Evolutionary conservation across 108 stramenopile species (phyloP).

Genomic region (Poteriospumella lacustris): DNA sequence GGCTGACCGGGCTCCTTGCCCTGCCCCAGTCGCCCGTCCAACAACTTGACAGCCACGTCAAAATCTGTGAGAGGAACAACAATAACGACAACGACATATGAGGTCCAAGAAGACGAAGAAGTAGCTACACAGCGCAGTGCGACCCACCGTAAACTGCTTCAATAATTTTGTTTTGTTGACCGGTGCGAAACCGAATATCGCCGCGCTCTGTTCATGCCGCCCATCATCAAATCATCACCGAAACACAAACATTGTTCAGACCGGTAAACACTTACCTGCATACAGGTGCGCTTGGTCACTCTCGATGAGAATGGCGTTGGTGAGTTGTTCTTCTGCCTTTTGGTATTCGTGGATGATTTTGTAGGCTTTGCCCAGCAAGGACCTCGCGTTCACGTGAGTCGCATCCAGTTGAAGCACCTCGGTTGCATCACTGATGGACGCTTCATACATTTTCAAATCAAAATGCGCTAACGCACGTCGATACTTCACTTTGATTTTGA

Average conservation of each 20-base stretch:
- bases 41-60: background rate
- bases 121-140: too few relatives aligned
- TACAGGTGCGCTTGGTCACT: background rate
- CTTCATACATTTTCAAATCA: slow-evolving; percentile 17
- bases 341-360: background rate
- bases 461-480: background rate
- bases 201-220: slow-evolving; percentile 8
- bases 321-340: slow-evolving; percentile 15
- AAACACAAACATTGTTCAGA: too few relatives aligned
- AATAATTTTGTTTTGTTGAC: background rate
- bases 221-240: too few relatives aligned
- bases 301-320: background rate
- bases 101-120: too few relatives aligned
- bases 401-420: slow-evolving; percentile 1
- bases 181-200: slow-evolving; percentile 18
- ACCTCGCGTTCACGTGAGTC: background rate
- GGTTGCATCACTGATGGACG: background rate
- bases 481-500: background rate
- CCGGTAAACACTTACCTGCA: background rate
- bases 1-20: too few relatives aligned
- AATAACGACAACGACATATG: too few relatives aligned
- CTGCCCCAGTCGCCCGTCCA: background rate
- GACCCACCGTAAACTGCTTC: slow-evolving; percentile 1
- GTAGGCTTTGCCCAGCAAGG: background rate
- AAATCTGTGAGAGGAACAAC: background rate